phyloP scores from a whole-genome alignment of 2,329 filamentous ascomycete genomes.

The Penicillium sp. region DNA sequence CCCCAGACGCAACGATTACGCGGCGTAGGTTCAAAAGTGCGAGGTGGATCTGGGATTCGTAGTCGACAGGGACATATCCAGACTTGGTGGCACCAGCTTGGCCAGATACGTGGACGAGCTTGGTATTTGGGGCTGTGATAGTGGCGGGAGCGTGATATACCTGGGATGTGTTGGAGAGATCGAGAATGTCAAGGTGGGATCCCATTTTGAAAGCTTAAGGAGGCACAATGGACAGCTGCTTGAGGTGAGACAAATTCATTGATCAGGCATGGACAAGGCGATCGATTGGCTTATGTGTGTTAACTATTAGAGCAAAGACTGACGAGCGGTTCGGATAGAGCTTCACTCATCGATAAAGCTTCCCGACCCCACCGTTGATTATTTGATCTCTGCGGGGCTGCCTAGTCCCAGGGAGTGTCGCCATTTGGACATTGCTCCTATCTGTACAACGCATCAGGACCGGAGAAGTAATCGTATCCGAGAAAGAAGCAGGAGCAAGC shows the following conservation, averaged over 20 bases:
- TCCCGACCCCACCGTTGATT: no score
- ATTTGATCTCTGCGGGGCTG: no score
- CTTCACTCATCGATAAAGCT: no score
- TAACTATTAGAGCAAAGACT: no score
- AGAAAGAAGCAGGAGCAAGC: not conserved
- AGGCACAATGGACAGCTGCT: not conserved
- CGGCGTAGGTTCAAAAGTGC: constrained; percentile 42
- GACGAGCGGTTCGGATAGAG: no score
- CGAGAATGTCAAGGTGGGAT: constrained; percentile 1
- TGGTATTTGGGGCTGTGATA: not conserved
- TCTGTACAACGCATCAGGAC: not conserved
- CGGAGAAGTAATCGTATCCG: not conserved
- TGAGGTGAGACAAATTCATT: not conserved
- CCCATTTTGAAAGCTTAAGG: not conserved
- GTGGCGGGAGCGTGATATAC: constrained; percentile 20
- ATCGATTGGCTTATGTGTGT: no score
- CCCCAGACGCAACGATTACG: constrained; percentile 38
- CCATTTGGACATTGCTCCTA: no score
- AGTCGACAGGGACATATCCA: constrained; percentile 37
- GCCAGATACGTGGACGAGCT: constrained; percentile 26
- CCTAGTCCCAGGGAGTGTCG: not conserved
- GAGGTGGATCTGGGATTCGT: constrained; percentile 46
- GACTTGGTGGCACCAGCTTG: constrained; percentile 37
- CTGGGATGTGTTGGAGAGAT: constrained; percentile 4
- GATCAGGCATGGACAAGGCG: not conserved